Conservation (phyloP, 352 stramenopile species). For the Thalassiosira exigua region DNA sequence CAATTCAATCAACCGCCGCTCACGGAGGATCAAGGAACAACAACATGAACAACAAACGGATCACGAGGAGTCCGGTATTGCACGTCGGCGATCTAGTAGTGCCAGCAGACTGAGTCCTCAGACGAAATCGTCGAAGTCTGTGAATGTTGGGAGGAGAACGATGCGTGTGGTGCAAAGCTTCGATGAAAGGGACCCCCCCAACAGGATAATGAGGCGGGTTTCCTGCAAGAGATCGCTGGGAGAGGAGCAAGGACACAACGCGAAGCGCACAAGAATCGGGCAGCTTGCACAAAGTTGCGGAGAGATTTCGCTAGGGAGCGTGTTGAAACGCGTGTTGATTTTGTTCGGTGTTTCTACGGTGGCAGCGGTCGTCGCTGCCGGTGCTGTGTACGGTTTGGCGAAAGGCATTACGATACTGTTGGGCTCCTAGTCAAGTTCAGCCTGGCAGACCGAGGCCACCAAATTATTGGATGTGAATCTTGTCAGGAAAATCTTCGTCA, state of each 20-base stretch:
- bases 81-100: background rate
- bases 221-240: background rate
- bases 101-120: background rate
- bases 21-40: slow-evolving; percentile 10
- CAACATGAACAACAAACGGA: background rate
- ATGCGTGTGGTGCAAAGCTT: background rate
- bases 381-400: background rate
- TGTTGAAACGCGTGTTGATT: background rate
- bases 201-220: background rate
- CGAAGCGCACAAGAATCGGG: background rate
- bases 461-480: background rate
- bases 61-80: background rate
- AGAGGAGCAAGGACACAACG: background rate
- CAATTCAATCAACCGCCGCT: slow-evolving; percentile 1
- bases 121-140: background rate
- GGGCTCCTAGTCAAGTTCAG: no score
- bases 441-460: background rate
- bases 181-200: slow-evolving; percentile 4
- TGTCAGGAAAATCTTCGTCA: background rate
- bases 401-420: no score
- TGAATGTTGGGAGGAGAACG: slow-evolving; percentile 4
- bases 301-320: background rate
- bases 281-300: no score
- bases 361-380: background rate
- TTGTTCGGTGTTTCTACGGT: background rate